Conservation (phyloP, 2,329 filamentous ascomycete species). For the Verticillium longisporum region DNA sequence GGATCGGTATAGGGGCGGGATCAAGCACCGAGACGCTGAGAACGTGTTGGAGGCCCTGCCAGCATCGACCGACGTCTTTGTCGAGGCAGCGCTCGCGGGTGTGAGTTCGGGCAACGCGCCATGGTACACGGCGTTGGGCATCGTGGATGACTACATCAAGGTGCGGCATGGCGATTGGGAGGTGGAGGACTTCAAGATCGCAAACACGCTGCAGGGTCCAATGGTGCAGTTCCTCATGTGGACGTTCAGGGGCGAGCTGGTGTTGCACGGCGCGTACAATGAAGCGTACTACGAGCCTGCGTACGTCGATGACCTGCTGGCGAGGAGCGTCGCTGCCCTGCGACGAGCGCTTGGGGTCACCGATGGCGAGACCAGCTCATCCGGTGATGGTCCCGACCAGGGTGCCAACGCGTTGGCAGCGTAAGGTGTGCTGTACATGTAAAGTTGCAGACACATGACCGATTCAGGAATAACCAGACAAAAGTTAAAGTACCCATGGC, state of each 20-base stretch:
- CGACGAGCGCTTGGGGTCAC: background rate
- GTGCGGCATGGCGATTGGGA: background rate
- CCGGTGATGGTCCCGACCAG: background rate
- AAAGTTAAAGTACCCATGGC: too few relatives aligned
- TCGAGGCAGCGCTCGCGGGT: background rate
- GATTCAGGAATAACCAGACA: background rate
- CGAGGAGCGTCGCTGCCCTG: background rate
- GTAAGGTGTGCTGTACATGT: background rate
- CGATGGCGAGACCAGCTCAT: background rate
- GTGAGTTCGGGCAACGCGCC: background rate
- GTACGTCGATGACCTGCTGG: background rate
- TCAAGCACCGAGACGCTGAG: background rate
- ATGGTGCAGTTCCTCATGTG: background rate
- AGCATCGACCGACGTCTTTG: background rate
- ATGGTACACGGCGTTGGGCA: background rate
- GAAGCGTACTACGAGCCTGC: background rate
- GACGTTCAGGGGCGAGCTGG: background rate
- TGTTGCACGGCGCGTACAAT: background rate
- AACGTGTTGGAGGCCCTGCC: background rate
- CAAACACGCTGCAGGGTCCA: background rate
- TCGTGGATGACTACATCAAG: background rate
- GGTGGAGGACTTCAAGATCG: background rate
- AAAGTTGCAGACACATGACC: background rate
- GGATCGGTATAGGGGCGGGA: background rate
- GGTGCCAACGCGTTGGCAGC: background rate